Conservation (phyloP, 2,329 filamentous ascomycete species). For the Emericellopsis atlantica region DNA sequence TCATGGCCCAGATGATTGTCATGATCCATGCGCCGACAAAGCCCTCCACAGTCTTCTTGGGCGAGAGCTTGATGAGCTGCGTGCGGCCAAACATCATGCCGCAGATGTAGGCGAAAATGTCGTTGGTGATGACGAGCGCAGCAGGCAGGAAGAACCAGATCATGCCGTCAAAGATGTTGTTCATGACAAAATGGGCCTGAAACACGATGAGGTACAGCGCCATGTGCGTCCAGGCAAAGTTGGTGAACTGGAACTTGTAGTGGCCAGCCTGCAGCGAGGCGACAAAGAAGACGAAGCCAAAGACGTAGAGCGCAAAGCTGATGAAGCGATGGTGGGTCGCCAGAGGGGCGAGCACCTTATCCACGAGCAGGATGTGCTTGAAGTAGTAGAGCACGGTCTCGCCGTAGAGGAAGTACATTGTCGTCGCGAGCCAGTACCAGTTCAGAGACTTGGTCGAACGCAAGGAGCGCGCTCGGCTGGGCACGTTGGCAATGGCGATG, state of each 20-base stretch:
- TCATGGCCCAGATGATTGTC: conserved; percentile 75
- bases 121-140: conserved; percentile 91
- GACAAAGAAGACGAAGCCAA: conserved; percentile 98
- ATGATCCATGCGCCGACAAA: conserved; percentile 95
- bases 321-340: conserved; percentile 98
- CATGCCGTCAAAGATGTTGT: conserved; percentile 99
- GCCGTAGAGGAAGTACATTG: conserved; percentile 98
- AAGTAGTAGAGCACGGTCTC: conserved; percentile 99
- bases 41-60: conserved; percentile 98
- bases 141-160: conserved; percentile 99
- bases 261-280: conserved; percentile 87
- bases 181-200: conserved; percentile 98
- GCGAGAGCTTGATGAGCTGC: conserved; percentile 93
- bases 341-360: conserved; percentile 82
- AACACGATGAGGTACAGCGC: conserved; percentile 95
- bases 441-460: conserved; percentile 93
- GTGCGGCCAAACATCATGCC: conserved; percentile 95
- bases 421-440: conserved; percentile 98
- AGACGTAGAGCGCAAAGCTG: conserved; percentile 95
- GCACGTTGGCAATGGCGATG: conserved; percentile 92
- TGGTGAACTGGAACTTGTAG: conserved; percentile 97
- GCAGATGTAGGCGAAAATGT: conserved; percentile 96
- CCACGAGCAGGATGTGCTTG: conserved; percentile 94
- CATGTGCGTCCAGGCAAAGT: conserved; percentile 99
- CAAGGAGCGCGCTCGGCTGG: conserved; percentile 79